Conservation (phyloP, 2,329 filamentous ascomycete genomes). For the Grosmannia penicillata region DNA sequence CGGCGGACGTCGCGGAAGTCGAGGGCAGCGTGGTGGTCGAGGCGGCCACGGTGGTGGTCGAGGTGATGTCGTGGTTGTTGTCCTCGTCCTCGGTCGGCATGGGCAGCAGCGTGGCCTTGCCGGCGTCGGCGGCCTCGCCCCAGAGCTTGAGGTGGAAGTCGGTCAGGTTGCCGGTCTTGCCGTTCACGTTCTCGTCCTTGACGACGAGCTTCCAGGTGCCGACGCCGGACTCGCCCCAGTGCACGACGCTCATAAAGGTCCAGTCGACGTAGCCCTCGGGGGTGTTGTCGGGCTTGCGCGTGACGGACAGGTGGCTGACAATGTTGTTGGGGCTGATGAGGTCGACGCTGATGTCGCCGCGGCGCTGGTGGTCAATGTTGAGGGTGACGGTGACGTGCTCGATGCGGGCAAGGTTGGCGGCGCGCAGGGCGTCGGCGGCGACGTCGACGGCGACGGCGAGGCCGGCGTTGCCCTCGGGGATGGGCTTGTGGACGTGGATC, state of each 20-base stretch:
- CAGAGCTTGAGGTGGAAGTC: slow-evolving; percentile 93
- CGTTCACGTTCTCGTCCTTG: slow-evolving; percentile 69
- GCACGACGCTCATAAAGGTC: slow-evolving; percentile 98
- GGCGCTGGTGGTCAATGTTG: slow-evolving; percentile 78
- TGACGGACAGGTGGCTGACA: slow-evolving; percentile 67
- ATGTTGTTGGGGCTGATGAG: slow-evolving; percentile 71
- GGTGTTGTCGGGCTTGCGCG: slow-evolving; percentile 54
- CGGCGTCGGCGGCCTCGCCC: slow-evolving; percentile 71
- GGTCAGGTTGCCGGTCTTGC: slow-evolving; percentile 60
- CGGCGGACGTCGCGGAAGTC: slow-evolving; percentile 25
- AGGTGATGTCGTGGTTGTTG: slow-evolving; percentile 56
- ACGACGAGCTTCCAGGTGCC: slow-evolving; percentile 87
- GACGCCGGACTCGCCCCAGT: slow-evolving; percentile 83
- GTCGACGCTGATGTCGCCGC: slow-evolving; percentile 87
- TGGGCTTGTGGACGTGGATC: slow-evolving; percentile 73
- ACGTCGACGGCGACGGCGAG: slow-evolving; percentile 70
- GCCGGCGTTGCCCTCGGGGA: slow-evolving; percentile 74
- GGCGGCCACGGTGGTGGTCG: slow-evolving; percentile 45
- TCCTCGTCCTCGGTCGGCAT: slow-evolving; percentile 76
- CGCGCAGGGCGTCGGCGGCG: slow-evolving; percentile 62
- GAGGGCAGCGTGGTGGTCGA: slow-evolving; percentile 47
- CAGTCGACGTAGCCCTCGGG: slow-evolving; percentile 71
- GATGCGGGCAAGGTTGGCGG: slow-evolving; percentile 70
- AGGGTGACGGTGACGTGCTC: slow-evolving; percentile 97
- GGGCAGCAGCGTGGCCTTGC: slow-evolving; percentile 59